phyloP scores from a whole-genome alignment of 805 yeast genomes.

The Candida yuanshanica region DNA sequence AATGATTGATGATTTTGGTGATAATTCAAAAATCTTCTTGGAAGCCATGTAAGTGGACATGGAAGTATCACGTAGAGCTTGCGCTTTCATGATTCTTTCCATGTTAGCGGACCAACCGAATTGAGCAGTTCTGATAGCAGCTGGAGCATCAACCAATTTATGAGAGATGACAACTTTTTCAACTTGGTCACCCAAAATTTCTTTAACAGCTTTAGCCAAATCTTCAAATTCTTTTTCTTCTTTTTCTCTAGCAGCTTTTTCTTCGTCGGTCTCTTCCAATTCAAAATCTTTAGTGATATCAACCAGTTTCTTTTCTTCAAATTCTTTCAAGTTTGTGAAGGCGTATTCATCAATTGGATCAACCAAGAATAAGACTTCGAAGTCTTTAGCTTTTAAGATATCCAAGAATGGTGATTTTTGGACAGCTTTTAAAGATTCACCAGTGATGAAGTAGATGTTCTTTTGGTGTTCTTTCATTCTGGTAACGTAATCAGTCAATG shows the following conservation, averaged over 20 bases:
- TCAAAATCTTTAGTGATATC: conserved; percentile 99
- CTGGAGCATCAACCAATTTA: conserved; percentile 97
- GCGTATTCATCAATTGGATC: conserved; percentile 99
- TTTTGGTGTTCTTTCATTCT: conserved; percentile 99
- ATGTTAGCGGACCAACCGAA: conserved; percentile 99
- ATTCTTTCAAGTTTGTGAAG: conserved; percentile 98
- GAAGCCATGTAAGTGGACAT: conserved; percentile 99
- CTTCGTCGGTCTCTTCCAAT: conserved; percentile 97
- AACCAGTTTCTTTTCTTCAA: conserved; percentile 97
- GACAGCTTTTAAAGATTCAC: conserved; percentile 96
- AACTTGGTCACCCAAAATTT: conserved; percentile 95
- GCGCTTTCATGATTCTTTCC: conserved; percentile 99
- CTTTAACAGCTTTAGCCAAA: conserved; percentile 93
- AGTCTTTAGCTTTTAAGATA: conserved; percentile 96
- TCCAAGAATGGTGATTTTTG: conserved; percentile 99
- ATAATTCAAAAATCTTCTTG: conserved; percentile 97
- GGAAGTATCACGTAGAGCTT: conserved; percentile 96
- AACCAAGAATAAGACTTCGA: conserved; percentile 94
- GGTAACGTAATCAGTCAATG: conserved; percentile 94
- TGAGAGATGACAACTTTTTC: conserved; percentile 99
- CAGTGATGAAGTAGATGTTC: conserved; percentile 98
- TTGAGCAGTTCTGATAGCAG: conserved; percentile 99
- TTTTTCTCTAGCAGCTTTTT: conserved; percentile 89
- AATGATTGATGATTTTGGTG: conserved; percentile 94
- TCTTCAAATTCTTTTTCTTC: conserved; percentile 90